Conservation (phyloP, 1,284 basidiomycete species). For the Fistulinella staudtii region DNA sequence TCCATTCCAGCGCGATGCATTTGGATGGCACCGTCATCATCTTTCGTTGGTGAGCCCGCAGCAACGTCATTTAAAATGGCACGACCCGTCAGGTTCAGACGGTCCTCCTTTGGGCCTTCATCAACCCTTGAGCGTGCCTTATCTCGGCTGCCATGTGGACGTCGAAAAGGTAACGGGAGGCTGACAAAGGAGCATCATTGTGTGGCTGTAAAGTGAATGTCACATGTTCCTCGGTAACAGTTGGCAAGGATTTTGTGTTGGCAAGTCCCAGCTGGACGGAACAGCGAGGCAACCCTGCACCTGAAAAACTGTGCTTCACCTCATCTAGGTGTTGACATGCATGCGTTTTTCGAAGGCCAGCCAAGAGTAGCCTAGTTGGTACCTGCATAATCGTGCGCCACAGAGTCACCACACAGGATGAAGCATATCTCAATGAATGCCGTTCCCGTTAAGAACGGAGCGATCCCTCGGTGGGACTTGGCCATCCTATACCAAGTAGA, state of each 20-base stretch:
- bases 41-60: slow-evolving; percentile 10
- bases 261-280: slow-evolving; percentile 7
- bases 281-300: slow-evolving; percentile 1
- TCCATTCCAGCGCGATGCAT: slow-evolving; percentile 10
- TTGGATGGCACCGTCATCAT: slow-evolving; percentile 24
- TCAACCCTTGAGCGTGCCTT: not conserved
- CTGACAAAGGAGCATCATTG: slow-evolving; percentile 15
- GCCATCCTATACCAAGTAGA: slow-evolving; percentile 1
- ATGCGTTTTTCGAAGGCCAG: too few species aligned
- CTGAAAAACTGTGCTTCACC: not conserved
- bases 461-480: slow-evolving; percentile 2
- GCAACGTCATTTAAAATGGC: slow-evolving; percentile 5
- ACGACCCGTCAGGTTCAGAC: slow-evolving; percentile 7
- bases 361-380: slow-evolving; percentile 3
- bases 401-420: slow-evolving; percentile 23
- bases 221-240: slow-evolving; percentile 5
- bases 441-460: slow-evolving; percentile 24
- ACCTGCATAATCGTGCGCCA: slow-evolving; percentile 17
- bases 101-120: slow-evolving; percentile 7
- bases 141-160: slow-evolving; percentile 10
- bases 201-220: not conserved
- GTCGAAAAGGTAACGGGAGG: slow-evolving; percentile 8
- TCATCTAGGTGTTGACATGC: slow-evolving; percentile 15
- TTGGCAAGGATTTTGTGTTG: slow-evolving; percentile 4
- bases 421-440: slow-evolving; percentile 12